Evolutionary conservation across 2,329 filamentous ascomycete genomes (phyloP).

Genomic region (Colletotrichum limetticola): DNA sequence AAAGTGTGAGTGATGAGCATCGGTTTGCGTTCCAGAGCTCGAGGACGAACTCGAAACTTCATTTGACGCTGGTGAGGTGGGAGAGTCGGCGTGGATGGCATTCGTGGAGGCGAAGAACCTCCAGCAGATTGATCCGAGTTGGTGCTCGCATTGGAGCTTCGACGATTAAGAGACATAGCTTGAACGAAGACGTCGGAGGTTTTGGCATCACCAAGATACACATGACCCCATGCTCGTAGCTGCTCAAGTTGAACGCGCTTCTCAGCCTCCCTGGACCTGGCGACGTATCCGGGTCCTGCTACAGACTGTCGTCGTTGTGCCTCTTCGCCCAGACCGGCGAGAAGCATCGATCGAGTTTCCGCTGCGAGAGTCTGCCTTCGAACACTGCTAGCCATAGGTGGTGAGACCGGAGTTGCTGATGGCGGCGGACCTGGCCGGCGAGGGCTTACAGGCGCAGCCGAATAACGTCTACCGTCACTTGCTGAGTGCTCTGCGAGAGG

Average conservation of each 20-base stretch:
- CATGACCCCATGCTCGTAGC: constrained; percentile 53
- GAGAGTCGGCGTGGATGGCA: constrained; percentile 4
- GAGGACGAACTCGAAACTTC: constrained; percentile 56
- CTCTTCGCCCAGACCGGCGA: constrained; percentile 39
- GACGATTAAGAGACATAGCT: constrained; percentile 50
- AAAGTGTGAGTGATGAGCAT: constrained; percentile 63
- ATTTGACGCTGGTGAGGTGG: constrained; percentile 45
- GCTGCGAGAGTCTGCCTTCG: constrained; percentile 42
- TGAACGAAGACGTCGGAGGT: constrained; percentile 59
- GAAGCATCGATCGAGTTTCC: constrained; percentile 45
- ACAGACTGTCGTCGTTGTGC: constrained; percentile 41
- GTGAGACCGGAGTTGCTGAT: constrained; percentile 34
- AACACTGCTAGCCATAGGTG: constrained; percentile 21
- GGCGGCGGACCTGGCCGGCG: constrained; percentile 24
- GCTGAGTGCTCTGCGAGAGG: constrained; percentile 23
- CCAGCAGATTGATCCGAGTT: constrained; percentile 27
- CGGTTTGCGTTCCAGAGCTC: constrained; percentile 51
- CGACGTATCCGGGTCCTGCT: constrained; percentile 25
- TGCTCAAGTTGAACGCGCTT: constrained; percentile 41
- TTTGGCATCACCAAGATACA: constrained; percentile 52
- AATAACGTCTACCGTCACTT: constrained; percentile 7
- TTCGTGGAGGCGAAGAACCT: constrained; percentile 12
- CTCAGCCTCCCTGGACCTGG: constrained; percentile 16
- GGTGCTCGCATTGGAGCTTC: constrained; percentile 42
- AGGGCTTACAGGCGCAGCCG: constrained; percentile 25